Conservation (phyloP, 768 basidiomycete genomes). For the Amanita phalloides region DNA sequence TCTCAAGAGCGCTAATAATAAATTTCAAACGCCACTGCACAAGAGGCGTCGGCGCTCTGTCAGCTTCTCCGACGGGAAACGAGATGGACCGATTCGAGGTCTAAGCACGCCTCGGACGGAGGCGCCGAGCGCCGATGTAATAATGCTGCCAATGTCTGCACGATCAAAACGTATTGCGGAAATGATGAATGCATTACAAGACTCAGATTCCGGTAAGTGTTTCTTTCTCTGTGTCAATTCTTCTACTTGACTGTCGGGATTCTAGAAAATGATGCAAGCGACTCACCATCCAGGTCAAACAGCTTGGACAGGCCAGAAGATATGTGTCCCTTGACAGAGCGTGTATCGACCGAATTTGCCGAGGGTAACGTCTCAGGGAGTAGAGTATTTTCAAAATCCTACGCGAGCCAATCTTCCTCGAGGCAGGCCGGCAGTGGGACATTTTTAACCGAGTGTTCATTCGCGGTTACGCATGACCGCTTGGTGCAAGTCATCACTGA, state of each 20-base stretch:
- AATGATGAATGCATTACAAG: constrained; percentile 67
- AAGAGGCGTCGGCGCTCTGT: constrained; percentile 69
- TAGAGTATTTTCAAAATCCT: constrained; percentile 34
- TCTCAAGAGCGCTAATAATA: constrained; percentile 39
- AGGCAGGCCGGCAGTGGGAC: constrained; percentile 29
- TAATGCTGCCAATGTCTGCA: constrained; percentile 41
- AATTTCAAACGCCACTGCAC: constrained; percentile 45
- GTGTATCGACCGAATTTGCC: constrained; percentile 22
- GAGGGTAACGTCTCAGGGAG: constrained; percentile 21
- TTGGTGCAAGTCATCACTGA: constrained; percentile 91
- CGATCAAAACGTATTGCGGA: constrained; percentile 75
- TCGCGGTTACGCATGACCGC: constrained; percentile 85
- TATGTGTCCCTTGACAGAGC: constrained; percentile 33
- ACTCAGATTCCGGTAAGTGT: constrained; percentile 51
- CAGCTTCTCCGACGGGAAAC: constrained; percentile 93
- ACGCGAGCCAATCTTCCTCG: constrained; percentile 23
- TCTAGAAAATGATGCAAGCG: constrained; percentile 31
- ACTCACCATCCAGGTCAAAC: constrained; percentile 46
- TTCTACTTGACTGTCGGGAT: constrained; percentile 7
- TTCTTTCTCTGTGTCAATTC: constrained; percentile 4
- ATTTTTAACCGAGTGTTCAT: constrained; percentile 93
- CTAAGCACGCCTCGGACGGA: constrained; percentile 23
- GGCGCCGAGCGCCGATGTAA: constrained; percentile 24
- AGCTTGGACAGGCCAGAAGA: constrained; percentile 35
- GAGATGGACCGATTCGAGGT: constrained; percentile 79